phyloP scores from a whole-genome alignment of 2,329 filamentous ascomycete species.

The Chaetomiaceae sp. region DNA sequence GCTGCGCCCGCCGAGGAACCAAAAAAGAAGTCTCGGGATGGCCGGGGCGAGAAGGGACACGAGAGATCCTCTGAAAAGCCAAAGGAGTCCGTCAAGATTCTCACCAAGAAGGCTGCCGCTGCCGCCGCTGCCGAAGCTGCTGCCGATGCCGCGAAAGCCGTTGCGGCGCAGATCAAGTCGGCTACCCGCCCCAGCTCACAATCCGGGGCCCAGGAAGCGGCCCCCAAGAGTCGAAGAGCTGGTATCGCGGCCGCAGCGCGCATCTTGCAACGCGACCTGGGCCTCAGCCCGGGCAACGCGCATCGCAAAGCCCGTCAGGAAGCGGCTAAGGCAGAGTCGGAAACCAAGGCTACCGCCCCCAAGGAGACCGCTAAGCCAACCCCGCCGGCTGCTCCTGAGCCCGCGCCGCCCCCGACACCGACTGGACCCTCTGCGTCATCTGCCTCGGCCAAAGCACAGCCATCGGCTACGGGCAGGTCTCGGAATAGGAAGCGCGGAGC shows the following conservation, averaged over 20 bases:
- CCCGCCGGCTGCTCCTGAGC: constrained; percentile 1
- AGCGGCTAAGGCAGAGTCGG: constrained; percentile 51
- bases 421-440: constrained; percentile 11
- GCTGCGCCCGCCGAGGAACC: constrained; percentile 38
- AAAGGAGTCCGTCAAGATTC: constrained; percentile 58
- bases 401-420: constrained; percentile 8
- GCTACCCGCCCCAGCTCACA: constrained; percentile 22
- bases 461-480: constrained; percentile 18
- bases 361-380: constrained; percentile 30
- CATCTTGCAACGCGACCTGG: constrained; percentile 61
- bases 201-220: constrained; percentile 11
- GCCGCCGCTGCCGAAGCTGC: constrained; percentile 45
- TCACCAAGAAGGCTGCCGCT: constrained; percentile 46
- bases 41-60: constrained; percentile 51
- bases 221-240: constrained; percentile 51
- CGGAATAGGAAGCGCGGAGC: constrained; percentile 23
- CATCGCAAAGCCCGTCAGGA: constrained; percentile 57
- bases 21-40: constrained; percentile 56
- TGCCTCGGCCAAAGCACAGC: constrained; percentile 9
- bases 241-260: constrained; percentile 61
- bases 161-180: constrained; percentile 37
- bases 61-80: constrained; percentile 41
- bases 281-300: constrained; percentile 58
- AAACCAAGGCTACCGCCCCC: constrained; percentile 35
- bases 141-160: constrained; percentile 42